Conservation (phyloP, 2,329 filamentous ascomycete genomes). For the Fusarium albosuccineum region DNA sequence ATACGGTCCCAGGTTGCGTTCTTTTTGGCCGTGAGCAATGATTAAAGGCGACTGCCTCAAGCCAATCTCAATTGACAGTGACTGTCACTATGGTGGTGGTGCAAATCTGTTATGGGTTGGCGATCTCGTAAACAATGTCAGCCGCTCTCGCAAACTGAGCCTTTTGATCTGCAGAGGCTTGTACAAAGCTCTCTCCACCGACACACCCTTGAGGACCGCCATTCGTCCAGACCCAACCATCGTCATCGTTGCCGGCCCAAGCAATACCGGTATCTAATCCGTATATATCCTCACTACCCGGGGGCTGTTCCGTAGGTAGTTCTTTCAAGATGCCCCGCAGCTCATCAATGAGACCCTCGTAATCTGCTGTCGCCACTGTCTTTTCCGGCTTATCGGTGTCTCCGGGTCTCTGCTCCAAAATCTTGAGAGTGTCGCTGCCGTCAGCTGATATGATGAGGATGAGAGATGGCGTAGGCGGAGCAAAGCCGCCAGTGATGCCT, state of each 20-base stretch:
- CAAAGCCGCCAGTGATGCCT: not conserved
- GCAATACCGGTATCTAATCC: not conserved
- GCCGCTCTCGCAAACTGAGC: not conserved
- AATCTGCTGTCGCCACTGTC: not conserved
- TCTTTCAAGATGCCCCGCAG: not conserved
- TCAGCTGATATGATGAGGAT: not conserved
- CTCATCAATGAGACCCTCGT: not conserved
- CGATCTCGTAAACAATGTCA: not conserved
- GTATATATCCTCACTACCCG: not conserved
- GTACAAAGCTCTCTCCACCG: not conserved
- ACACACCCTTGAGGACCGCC: not conserved
- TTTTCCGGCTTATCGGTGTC: not conserved
- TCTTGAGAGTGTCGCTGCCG: not conserved
- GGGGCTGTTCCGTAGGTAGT: not conserved
- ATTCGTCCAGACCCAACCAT: not conserved
- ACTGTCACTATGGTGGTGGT: too few relatives aligned
- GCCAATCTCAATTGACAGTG: too few relatives aligned
- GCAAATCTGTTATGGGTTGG: too few relatives aligned
- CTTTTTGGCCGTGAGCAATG: too few relatives aligned
- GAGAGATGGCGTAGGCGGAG: not conserved
- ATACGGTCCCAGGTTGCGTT: too few relatives aligned
- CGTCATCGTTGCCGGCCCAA: not conserved
- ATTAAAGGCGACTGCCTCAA: too few relatives aligned
- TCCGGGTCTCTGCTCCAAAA: too few relatives aligned
- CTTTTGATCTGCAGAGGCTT: not conserved